Conservation (phyloP, 164 flowering plant species). For the Piper longum region DNA sequence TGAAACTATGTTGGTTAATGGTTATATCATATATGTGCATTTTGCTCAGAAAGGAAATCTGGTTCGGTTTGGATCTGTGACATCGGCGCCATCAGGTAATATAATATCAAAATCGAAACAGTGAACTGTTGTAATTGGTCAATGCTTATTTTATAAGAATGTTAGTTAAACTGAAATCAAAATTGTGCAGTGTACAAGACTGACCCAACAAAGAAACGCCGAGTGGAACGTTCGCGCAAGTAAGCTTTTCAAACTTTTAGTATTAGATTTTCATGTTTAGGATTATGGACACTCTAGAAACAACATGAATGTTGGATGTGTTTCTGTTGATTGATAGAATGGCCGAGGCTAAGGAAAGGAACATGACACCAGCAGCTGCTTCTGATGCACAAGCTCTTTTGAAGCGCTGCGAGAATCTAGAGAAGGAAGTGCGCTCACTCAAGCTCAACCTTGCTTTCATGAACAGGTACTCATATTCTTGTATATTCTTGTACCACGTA, state of each 20-base stretch:
- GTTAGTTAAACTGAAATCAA: no score
- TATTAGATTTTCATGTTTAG: no score
- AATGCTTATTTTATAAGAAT: no score
- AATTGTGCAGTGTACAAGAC: constrained; percentile 44
- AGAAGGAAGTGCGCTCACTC: constrained; percentile 81
- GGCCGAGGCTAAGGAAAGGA: constrained; percentile 84
- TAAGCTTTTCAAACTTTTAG: constrained; percentile 5
- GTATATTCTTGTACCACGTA: background rate
- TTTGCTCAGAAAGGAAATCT: constrained; percentile 40
- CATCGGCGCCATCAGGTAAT: constrained; percentile 57
- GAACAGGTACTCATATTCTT: constrained; percentile 40
- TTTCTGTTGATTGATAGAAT: constrained; percentile 26
- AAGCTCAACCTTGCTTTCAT: constrained; percentile 75
- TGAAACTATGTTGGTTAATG: background rate
- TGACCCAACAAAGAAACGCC: constrained; percentile 63
- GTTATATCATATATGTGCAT: background rate
- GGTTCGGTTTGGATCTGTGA: constrained; percentile 51
- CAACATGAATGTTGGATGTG: no score
- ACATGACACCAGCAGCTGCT: constrained; percentile 42
- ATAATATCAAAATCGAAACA: background rate
- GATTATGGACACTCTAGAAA: no score
- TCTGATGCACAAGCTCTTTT: constrained; percentile 54
- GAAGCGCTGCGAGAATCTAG: constrained; percentile 70
- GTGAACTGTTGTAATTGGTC: background rate
- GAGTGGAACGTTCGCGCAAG: constrained; percentile 82